phyloP scores from a whole-genome alignment of 1,139 yeast species.

The Lodderomyces beijingensis region DNA sequence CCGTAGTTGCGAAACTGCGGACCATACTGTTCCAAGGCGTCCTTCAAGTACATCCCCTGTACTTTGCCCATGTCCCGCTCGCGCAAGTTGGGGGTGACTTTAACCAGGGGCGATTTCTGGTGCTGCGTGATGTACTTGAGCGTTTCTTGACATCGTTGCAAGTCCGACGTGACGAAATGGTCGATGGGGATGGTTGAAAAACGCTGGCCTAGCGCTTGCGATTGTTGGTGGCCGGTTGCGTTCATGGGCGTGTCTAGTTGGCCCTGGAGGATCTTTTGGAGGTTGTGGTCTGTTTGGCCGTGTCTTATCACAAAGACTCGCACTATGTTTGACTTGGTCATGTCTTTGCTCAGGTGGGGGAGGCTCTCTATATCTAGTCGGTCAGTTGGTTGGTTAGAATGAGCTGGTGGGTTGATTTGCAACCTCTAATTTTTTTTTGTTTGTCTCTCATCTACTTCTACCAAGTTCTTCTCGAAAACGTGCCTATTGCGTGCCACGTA shows the following conservation, averaged over 20 bases:
- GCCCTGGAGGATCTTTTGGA: constrained; percentile 67
- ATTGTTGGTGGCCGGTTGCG: constrained; percentile 54
- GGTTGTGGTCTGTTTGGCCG: constrained; percentile 76
- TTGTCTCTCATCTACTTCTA: no score
- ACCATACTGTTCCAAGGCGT: constrained; percentile 52
- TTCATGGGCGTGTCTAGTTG: constrained; percentile 63
- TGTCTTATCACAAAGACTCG: constrained; percentile 68
- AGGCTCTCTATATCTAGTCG: no score
- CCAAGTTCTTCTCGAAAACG: no score
- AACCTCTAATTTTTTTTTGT: no score
- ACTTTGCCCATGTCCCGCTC: constrained; percentile 76
- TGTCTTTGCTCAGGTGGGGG: no score
- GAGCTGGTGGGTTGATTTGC: no score
- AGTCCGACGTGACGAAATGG: constrained; percentile 54
- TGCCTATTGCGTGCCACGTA: no score
- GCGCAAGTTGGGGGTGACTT: constrained; percentile 43
- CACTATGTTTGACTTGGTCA: constrained; percentile 34
- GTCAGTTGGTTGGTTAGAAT: no score
- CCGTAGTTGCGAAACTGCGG: constrained; percentile 42
- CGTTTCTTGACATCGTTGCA: constrained; percentile 58
- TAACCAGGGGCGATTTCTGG: constrained; percentile 4
- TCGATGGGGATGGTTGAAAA: constrained; percentile 43
- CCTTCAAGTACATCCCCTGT: constrained; percentile 68
- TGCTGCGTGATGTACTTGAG: constrained; percentile 27
- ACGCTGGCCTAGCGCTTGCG: constrained; percentile 43